These are phyloP conservation scores for Pyronema omphalodes DNA, from an alignment of 495 filamentous ascomycete genomes.

Conservation along the genomic window DNA sequence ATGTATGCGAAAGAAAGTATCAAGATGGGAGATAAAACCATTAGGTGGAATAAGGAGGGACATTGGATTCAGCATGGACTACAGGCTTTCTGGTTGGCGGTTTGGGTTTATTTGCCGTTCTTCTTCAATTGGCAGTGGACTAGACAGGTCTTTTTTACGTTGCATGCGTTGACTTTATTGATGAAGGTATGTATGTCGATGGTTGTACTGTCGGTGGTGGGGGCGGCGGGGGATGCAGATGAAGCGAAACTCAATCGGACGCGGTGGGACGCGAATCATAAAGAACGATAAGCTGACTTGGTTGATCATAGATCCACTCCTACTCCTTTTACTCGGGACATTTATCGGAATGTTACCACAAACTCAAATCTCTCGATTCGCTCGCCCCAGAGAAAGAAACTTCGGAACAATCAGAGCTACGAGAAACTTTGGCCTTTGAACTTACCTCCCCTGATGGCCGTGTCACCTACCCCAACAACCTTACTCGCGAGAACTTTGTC, in stretches of 20 bases:
- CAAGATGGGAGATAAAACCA: constrained; percentile 9
- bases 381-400: constrained; percentile 22
- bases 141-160: constrained; percentile 81
- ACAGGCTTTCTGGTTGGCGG: constrained; percentile 56
- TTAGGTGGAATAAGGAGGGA: constrained; percentile 60
- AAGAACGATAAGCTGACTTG: too few species aligned
- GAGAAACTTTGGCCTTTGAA: constrained; percentile 78
- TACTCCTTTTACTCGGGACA: constrained; percentile 97
- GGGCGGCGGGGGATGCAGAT: too few species aligned
- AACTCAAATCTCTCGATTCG: constrained; percentile 54
- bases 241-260: not conserved
- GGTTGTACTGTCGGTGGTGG: too few species aligned
- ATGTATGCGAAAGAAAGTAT: constrained; percentile 35
- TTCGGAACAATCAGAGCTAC: constrained; percentile 34
- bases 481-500: constrained; percentile 59
- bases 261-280: too few species aligned
- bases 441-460: constrained; percentile 74
- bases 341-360: constrained; percentile 65
- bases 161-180: constrained; percentile 74
- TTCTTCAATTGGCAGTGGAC: constrained; percentile 78
- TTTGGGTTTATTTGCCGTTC: constrained; percentile 84
- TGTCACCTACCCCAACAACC: constrained; percentile 78
- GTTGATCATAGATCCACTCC: constrained; percentile 56
- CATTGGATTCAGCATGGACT: constrained; percentile 65
- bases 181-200: constrained; percentile 45